Percentiles rank a stretch among this genome's conserved stretches.
Evolutionary conservation across 2,329 filamentous ascomycete genomes (phyloP).

Genomic region (Lasiodiplodia gonubiensis): DNA sequence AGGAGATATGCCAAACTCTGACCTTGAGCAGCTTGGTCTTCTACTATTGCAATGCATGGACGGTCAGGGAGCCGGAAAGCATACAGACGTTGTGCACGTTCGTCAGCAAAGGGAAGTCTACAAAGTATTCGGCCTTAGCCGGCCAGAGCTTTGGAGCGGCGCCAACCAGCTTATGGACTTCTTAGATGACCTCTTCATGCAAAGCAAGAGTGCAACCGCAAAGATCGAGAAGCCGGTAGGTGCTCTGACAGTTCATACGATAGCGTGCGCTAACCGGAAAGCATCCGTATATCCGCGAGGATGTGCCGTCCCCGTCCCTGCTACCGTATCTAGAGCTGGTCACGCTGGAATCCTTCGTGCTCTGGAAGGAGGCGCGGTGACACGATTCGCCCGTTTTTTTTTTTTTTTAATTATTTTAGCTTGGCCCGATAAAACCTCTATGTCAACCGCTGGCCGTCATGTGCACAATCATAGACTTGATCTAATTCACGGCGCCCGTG

Average conservation of each 20-base stretch:
- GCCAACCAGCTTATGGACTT: conserved; percentile 33
- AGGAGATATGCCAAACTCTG: conserved; percentile 13
- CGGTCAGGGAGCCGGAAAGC: conserved; percentile 11
- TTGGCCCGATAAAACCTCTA: no score
- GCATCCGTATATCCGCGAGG: conserved; percentile 26
- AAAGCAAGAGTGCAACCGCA: conserved; percentile 11
- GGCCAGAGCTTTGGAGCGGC: conserved; percentile 31
- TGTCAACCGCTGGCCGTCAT: no score
- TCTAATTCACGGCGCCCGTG: no score
- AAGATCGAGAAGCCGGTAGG: conserved; percentile 27
- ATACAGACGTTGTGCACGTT: conserved; percentile 25
- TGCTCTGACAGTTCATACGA: not conserved
- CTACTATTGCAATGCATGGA: conserved; percentile 33
- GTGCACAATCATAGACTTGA: no score
- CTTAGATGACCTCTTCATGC: conserved; percentile 32
- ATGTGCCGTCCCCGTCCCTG: not conserved
- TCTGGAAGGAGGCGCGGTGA: conserved; percentile 25
- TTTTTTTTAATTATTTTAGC: no score
- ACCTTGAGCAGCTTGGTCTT: conserved; percentile 29
- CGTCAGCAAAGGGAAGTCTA: conserved; percentile 28
- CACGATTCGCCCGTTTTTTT: not conserved
- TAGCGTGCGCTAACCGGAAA: not conserved
- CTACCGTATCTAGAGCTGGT: conserved; percentile 27
- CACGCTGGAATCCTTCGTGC: conserved; percentile 27
- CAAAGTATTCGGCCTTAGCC: conserved; percentile 30